Base-by-base conservation (phyloP, 768 basidiomycete genomes). In the Leccinum obscurum region DNA sequence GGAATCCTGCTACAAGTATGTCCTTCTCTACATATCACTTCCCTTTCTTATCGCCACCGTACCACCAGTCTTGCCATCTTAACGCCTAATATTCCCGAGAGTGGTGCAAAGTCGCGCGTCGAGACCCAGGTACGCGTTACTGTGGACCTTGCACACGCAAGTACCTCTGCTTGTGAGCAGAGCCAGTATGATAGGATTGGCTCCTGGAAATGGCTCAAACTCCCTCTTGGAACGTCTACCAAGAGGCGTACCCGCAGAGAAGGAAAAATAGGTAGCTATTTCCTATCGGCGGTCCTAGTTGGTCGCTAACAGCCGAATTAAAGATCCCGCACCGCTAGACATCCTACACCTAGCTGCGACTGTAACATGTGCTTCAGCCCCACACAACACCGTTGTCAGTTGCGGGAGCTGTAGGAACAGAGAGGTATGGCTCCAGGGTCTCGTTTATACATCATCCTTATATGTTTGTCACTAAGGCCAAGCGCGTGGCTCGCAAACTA, bases 41-140 rank as follows among this genome's bases (percentile, higher is more conserved):
- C 58, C 6, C 60, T 58, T 54, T 55, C 59, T 73, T 59, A 65
- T 66, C 57, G 39, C 60, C 58, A 53, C 24, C 10, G 50, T 44
- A 59, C 69, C 24, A 7, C 41, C 66, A 93, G 92, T 67, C 82
- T 94, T 58, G 83, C 90, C 26, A 89, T 96, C 59, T 80, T 92
- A 71, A 85, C 93, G 48, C 90, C 92, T 22, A 92, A 86, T 68
- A 86, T 96, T 56, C 93, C 94, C 6, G 84, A 85, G 66, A 77
- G 79, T 49, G 94, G 93, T 26, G 88, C 93, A 14, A 95, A 96
- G 75, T 93, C 91, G 52, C 85, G 94, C 35, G 94, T 96, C n/a
- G 94, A 96, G 73, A 96, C 94, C 3, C 94, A 96, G 78, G 87
- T 96, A 53, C 87, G 93, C 69, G 84, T 95, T 44, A 85, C 88